Conservation (phyloP, 208 protist species). For the Crithidia expoeki region DNA sequence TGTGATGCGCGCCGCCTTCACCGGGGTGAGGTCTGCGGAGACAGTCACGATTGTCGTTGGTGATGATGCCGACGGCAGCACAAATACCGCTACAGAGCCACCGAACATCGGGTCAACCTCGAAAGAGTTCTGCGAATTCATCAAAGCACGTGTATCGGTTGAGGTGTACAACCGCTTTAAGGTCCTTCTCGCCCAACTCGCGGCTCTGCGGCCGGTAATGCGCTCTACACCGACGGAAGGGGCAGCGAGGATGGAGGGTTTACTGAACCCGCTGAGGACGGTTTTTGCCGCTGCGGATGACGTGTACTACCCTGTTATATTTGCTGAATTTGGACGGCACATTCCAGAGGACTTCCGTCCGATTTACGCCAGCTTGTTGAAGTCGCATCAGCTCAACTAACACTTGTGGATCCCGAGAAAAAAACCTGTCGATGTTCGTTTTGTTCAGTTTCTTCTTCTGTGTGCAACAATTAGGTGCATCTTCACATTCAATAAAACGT, state of each 20-base stretch:
- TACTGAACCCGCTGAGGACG: slow-evolving; percentile 29
- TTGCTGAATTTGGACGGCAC: slow-evolving; percentile 67
- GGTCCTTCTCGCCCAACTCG: slow-evolving; percentile 57
- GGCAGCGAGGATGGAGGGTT: slow-evolving; percentile 16
- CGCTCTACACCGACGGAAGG: slow-evolving; percentile 4
- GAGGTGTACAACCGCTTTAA: slow-evolving; percentile 69
- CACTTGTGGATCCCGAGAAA: background rate
- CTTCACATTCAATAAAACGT: too few relatives aligned
- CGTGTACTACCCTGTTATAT: slow-evolving; percentile 30
- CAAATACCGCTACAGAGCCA: background rate
- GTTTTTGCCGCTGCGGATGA: slow-evolving; percentile 60
- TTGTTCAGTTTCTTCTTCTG: background rate
- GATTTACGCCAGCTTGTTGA: slow-evolving; percentile 58
- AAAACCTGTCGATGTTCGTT: too few relatives aligned
- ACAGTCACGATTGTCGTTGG: background rate
- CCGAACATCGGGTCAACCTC: slow-evolving; percentile 51
- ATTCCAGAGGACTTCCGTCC: slow-evolving; percentile 75
- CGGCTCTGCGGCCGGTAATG: slow-evolving; percentile 32
- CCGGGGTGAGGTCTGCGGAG: too few relatives aligned
- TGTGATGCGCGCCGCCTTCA: background rate
- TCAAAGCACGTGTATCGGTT: slow-evolving; percentile 59
- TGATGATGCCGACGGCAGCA: background rate
- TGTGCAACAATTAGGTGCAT: too few relatives aligned
- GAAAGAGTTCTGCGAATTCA: slow-evolving; percentile 84
- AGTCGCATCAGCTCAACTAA: slow-evolving; percentile 14